Evolutionary conservation across 2,329 filamentous ascomycete genomes (phyloP), one percentile per base, ranked within the genome.

Genomic region (Neonectria punicea): DNA sequence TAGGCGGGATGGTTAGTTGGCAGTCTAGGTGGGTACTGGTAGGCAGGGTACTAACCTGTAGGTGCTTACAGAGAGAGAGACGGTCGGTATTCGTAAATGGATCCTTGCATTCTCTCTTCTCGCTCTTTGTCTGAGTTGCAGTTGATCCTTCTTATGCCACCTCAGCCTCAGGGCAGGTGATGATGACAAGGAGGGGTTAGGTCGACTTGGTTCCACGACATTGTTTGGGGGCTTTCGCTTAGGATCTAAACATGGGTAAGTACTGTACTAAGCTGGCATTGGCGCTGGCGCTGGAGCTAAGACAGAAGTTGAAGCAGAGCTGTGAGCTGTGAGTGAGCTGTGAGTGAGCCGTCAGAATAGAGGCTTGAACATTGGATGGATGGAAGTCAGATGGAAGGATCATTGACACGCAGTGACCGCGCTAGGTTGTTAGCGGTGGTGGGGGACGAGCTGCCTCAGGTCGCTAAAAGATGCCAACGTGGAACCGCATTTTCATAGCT

Each of bases 401-500:
- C 39, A 43, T 43, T 43, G 16, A 43, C 39, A 20, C 39, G n/a
- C 39, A 43, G n/a, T 4, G n/a, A 9, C n/a, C 10, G 18, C 16
- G 39, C 39, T 43, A 39, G 39, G 5, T 43, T 43, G n/a, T 10
- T 43, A 43, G 39, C 18, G 39, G 39, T 51, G 59, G 60, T 58
- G 60, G 47, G 60, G 57, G 25, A 25, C 25, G 25, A 25, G 25
- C 25, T 25, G 25, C 25, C 25, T 25, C 25, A 2, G 25, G 25
- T 25, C 25, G 25, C 25, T 25, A 25, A 25, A 25, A 25, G 25
- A 25, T 25, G 25, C 25, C 25, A 25, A 25, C 25, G 25, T 25
- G 25, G 25, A 25, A 25, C 25, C 25, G 5, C 25, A 6, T 25
- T 25, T 25, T 6, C 25, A 25, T 25, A 25, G 25, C 25, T 25